phyloP scores from a whole-genome alignment of 73 alveolate genomes.

The Symbiodinium natans region DNA sequence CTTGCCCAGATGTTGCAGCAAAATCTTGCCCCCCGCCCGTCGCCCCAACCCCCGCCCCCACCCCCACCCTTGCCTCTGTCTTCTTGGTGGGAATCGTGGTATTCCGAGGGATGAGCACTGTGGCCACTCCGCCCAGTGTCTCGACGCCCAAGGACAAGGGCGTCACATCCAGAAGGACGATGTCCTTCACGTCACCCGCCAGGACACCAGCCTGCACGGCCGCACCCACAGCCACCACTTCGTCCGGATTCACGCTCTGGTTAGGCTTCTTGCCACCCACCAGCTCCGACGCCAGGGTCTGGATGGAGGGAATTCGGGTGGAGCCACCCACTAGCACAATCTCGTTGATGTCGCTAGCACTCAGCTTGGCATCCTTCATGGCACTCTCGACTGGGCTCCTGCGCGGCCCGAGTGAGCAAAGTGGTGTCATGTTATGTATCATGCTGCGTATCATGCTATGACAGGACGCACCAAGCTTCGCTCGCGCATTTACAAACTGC shows the following conservation, averaged over 20 bases:
- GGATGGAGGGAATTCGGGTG: conserved; percentile 96
- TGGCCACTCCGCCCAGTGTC: conserved; percentile 96
- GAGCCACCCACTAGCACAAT: conserved; percentile 97
- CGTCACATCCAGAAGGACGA: conserved; percentile 96
- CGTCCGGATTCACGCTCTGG: conserved; percentile 99
- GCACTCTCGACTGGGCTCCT: conserved; percentile 97
- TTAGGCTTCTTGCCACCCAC: conserved; percentile 99
- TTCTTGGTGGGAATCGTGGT: conserved; percentile 88
- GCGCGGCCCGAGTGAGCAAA: conserved; percentile 89
- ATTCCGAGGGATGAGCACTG: conserved; percentile 72
- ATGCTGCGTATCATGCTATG: too few relatives aligned
- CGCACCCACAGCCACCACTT: conserved; percentile 97
- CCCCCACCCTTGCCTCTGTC: conserved; percentile 38
- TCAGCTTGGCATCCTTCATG: conserved; percentile 97
- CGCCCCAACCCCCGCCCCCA: not conserved
- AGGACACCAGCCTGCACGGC: conserved; percentile 97
- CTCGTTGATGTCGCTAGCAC: conserved; percentile 98
- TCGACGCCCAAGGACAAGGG: conserved; percentile 98
- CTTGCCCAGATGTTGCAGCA: not conserved
- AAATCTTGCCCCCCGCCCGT: not conserved
- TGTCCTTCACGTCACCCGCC: conserved; percentile 94
- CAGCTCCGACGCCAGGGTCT: conserved; percentile 97
- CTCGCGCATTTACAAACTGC: too few relatives aligned
- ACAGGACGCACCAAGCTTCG: too few relatives aligned
- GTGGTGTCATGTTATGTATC: too few relatives aligned